Evolutionary conservation across 352 stramenopile species (phyloP).

Genomic region (Globisporangium nodosum): DNA sequence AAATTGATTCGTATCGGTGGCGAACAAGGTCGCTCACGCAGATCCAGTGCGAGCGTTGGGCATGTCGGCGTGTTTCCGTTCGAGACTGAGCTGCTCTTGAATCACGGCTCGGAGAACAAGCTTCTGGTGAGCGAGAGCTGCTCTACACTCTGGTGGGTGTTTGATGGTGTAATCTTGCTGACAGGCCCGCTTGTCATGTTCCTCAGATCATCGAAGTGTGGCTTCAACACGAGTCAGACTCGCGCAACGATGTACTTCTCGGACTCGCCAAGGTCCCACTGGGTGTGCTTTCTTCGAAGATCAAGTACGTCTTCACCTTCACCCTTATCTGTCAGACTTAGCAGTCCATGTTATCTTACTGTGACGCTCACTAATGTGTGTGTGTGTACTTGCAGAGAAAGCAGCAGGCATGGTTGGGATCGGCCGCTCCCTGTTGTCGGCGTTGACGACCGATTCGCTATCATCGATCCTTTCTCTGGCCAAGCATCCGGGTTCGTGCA

Average conservation of each 20-base stretch:
- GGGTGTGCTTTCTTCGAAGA: constrained; percentile 12
- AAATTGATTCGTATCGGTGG: constrained; percentile 18
- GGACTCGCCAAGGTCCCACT: constrained; percentile 33
- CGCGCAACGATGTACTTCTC: constrained; percentile 18
- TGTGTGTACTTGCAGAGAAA: not conserved
- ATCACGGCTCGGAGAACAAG: constrained; percentile 15
- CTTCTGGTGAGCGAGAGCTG: constrained; percentile 25
- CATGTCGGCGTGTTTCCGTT: constrained; percentile 28
- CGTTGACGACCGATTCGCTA: constrained; percentile 23
- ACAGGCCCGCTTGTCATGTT: not conserved
- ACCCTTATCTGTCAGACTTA: not conserved
- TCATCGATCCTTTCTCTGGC: constrained; percentile 44
- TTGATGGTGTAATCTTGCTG: not conserved
- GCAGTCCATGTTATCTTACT: not conserved
- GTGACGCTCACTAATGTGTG: not conserved
- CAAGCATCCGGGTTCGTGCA: constrained; percentile 25
- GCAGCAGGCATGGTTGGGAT: constrained; percentile 2
- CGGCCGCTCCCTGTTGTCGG: constrained; percentile 21
- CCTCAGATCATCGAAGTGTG: constrained; percentile 40
- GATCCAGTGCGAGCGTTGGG: constrained; percentile 1
- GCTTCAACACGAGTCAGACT: constrained; percentile 13
- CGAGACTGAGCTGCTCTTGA: constrained; percentile 14
- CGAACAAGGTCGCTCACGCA: not conserved
- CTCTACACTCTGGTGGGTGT: not conserved
- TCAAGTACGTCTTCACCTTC: constrained; percentile 18